phyloP scores from a whole-genome alignment of 192 early-diverging fungal species.

The Coemansia interrupta region DNA sequence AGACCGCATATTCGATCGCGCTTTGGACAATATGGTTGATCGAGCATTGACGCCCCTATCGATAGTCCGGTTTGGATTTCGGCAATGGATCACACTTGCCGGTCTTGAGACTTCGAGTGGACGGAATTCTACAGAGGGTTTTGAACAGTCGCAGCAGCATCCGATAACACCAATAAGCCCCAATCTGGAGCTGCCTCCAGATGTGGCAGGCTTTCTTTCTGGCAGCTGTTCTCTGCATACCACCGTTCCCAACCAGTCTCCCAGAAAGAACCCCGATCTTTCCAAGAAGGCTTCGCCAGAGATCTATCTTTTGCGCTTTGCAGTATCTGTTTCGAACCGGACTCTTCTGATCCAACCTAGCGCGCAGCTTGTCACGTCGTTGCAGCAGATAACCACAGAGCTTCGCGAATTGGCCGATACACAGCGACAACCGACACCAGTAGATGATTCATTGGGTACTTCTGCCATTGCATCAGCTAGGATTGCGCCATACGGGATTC shows the following conservation, averaged over 20 bases:
- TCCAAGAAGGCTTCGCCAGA: too few species aligned
- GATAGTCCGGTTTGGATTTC: constrained; percentile 45
- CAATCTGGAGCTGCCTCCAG: constrained; percentile 13
- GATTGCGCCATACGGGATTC: constrained; percentile 33
- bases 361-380: neutral
- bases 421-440: neutral
- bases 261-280: neutral
- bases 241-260: neutral
- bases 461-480: constrained; percentile 6
- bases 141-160: neutral
- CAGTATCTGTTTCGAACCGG: neutral
- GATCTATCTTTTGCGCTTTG: constrained; percentile 9
- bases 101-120: neutral
- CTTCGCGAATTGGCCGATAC: neutral
- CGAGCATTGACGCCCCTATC: constrained; percentile 38
- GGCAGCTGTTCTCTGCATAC: constrained; percentile 12
- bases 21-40: constrained; percentile 44
- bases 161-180: constrained; percentile 29
- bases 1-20: constrained; percentile 21
- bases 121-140: too few species aligned
- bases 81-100: constrained; percentile 43
- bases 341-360: constrained; percentile 30
- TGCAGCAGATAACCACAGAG: constrained; percentile 10
- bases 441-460: neutral
- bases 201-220: constrained; percentile 14